These are phyloP conservation scores for Septoria linicola DNA, from an alignment of 2,329 filamentous ascomycete genomes.

Conservation along the genomic window DNA sequence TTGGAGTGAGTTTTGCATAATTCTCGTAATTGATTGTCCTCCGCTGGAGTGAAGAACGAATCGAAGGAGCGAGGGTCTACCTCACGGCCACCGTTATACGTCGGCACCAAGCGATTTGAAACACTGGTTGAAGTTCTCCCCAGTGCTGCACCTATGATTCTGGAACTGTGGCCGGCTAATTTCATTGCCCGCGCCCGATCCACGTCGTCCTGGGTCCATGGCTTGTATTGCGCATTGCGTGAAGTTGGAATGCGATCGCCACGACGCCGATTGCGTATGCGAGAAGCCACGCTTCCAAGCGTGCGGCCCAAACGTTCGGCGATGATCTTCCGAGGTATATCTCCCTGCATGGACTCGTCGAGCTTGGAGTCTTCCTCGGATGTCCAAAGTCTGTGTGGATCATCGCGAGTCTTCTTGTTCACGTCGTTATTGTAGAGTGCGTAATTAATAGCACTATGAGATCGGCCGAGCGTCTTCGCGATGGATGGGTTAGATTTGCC, in stretches of 20 bases:
- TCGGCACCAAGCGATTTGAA: too few species aligned
- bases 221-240: too few species aligned
- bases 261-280: too few species aligned
- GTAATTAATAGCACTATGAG: neutral
- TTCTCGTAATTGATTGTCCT: neutral
- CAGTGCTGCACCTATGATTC: neutral
- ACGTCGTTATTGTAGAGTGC: neutral
- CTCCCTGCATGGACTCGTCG: neutral
- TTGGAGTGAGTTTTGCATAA: neutral
- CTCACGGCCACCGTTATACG: too few species aligned
- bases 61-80: too few species aligned
- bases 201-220: constrained; percentile 8
- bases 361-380: neutral
- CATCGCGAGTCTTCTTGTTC: too few species aligned
- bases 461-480: too few species aligned
- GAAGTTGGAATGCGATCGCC: too few species aligned
- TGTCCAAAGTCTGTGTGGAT: neutral
- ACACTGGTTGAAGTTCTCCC: too few species aligned
- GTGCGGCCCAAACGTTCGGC: neutral
- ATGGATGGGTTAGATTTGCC: too few species aligned
- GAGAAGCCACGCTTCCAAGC: too few species aligned
- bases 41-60: neutral
- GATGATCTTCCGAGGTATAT: neutral
- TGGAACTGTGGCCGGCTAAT: neutral
- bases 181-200: neutral